phyloP scores from a whole-genome alignment of 352 stramenopile species.

The Globisporangium abappressorium region DNA sequence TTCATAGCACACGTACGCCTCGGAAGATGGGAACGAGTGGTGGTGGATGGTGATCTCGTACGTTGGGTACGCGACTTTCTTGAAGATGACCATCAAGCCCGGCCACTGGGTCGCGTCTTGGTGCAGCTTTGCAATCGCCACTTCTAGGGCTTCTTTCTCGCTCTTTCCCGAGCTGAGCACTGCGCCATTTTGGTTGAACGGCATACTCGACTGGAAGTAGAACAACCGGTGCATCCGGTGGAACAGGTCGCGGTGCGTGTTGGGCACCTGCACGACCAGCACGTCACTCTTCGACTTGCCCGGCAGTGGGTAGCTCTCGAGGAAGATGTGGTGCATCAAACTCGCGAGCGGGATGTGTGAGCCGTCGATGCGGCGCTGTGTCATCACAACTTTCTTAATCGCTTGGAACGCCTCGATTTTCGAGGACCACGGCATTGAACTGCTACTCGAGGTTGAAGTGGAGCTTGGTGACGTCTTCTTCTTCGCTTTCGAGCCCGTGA shows the following conservation, averaged over 20 bases:
- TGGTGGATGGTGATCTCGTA: slow-evolving; percentile 36
- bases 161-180: slow-evolving; percentile 7
- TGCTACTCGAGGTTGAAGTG: background rate
- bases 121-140: slow-evolving; percentile 28
- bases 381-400: slow-evolving; percentile 46
- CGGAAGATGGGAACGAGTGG: slow-evolving; percentile 41
- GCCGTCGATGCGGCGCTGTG: slow-evolving; percentile 67
- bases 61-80: slow-evolving; percentile 56
- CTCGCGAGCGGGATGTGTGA: slow-evolving; percentile 60
- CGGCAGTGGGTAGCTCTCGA: slow-evolving; percentile 36
- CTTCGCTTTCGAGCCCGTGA: slow-evolving; percentile 46
- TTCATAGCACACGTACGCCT: slow-evolving; percentile 69
- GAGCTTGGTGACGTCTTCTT: slow-evolving; percentile 3
- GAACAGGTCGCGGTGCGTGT: slow-evolving; percentile 44
- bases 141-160: slow-evolving; percentile 20
- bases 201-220: slow-evolving; percentile 56
- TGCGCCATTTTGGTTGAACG: slow-evolving; percentile 11
- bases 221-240: slow-evolving; percentile 70
- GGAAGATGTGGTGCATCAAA: slow-evolving; percentile 61
- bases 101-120: slow-evolving; percentile 65
- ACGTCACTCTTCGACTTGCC: slow-evolving; percentile 36
- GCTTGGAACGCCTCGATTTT: slow-evolving; percentile 45
- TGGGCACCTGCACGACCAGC: slow-evolving; percentile 47
- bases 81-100: slow-evolving; percentile 71
- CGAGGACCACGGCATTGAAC: slow-evolving; percentile 4